These are phyloP conservation scores for Ochetophila trinervis DNA, from an alignment of 306 rosid genomes.

Conservation along the genomic window DNA sequence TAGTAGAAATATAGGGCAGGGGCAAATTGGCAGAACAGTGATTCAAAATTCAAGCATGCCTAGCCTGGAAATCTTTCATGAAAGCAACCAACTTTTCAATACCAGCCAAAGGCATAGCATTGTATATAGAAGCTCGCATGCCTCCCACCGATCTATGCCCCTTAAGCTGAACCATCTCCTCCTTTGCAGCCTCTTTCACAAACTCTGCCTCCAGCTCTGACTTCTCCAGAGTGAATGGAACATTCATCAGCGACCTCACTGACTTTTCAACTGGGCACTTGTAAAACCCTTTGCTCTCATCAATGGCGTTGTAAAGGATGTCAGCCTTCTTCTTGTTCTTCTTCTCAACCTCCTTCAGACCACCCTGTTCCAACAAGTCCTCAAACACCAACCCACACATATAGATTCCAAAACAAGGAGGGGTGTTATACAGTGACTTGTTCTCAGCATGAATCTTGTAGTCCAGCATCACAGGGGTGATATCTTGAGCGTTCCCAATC, in stretches of 20 bases:
- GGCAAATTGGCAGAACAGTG: neutral
- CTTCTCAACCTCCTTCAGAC: conserved; percentile 82
- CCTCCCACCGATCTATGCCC: conserved; percentile 98
- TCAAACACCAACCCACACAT: conserved; percentile 95
- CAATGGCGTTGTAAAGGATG: conserved; percentile 62
- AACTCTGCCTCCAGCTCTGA: conserved; percentile 82
- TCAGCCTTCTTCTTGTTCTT: conserved; percentile 80
- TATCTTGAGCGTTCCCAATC: conserved; percentile 67
- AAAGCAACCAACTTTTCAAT: conserved; percentile 89
- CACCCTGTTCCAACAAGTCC: conserved; percentile 84
- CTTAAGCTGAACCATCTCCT: conserved; percentile 92
- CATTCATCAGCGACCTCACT: conserved; percentile 94
- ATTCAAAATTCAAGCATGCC: conserved; percentile 46
- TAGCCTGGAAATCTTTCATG: conserved; percentile 92
- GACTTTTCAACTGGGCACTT: conserved; percentile 81
- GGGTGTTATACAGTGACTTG: conserved; percentile 84
- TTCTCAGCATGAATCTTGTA: conserved; percentile 82
- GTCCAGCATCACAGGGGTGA: conserved; percentile 88
- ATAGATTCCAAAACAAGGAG: conserved; percentile 88
- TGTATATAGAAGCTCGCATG: conserved; percentile 92
- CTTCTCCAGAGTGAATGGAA: conserved; percentile 88
- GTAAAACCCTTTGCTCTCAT: conserved; percentile 76
- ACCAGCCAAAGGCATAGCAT: conserved; percentile 98
- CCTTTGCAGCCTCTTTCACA: conserved; percentile 86
- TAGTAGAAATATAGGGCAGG: neutral